phyloP scores from a whole-genome alignment of 2,329 filamentous ascomycete species.

The Pseudocercospora macadamiae region DNA sequence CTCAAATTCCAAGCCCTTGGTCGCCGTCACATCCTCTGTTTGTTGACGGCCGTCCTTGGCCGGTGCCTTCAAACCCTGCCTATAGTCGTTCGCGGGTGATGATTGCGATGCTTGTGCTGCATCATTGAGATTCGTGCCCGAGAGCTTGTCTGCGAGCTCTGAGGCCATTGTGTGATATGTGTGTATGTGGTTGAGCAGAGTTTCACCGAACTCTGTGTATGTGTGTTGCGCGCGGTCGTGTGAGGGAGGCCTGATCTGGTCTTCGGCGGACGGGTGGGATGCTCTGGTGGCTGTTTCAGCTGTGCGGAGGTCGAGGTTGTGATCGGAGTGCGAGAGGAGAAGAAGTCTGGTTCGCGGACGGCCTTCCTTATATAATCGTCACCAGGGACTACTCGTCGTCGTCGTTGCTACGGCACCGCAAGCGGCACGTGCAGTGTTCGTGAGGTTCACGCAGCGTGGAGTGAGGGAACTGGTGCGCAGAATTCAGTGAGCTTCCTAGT shows the following conservation, averaged over 20 bases:
- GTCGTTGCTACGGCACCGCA: not conserved
- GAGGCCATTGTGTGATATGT: constrained; percentile 46
- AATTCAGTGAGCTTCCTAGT: constrained; percentile 5
- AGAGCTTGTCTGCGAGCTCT: constrained; percentile 60
- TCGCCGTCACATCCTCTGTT: constrained; percentile 97
- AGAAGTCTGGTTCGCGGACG: not conserved
- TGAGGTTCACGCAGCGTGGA: not conserved
- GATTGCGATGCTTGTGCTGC: no score
- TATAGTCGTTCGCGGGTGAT: constrained; percentile 70
- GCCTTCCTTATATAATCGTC: not conserved
- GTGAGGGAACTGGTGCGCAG: not conserved
- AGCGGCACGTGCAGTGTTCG: not conserved
- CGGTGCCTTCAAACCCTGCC: constrained; percentile 71
- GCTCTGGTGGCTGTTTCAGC: not conserved
- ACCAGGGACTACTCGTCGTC: not conserved
- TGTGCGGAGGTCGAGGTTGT: not conserved
- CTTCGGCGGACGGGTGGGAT: not conserved
- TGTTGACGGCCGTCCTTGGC: constrained; percentile 76
- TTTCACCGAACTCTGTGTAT: constrained; percentile 5
- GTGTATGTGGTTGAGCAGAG: constrained; percentile 1
- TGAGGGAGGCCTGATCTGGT: not conserved
- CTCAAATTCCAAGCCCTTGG: constrained; percentile 96
- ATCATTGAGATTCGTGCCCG: constrained; percentile 56
- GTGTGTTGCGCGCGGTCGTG: not conserved
- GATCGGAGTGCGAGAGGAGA: not conserved